phyloP scores from a whole-genome alignment of 192 early-diverging fungal species.

The Lobosporangium transversale region DNA sequence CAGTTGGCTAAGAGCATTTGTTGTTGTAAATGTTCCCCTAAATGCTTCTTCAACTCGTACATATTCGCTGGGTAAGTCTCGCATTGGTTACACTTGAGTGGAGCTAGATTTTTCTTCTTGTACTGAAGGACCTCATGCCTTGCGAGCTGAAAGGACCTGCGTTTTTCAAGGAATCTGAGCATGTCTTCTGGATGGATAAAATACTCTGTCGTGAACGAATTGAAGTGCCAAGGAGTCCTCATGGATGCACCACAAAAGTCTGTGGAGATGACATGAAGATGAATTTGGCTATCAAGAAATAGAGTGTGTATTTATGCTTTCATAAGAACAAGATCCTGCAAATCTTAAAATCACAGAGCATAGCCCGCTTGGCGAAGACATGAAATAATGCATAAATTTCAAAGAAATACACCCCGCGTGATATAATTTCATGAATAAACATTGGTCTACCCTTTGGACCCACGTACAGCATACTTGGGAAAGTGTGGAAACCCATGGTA shows the following conservation, averaged over 20 bases:
- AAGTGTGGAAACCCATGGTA: slow-evolving; percentile 68
- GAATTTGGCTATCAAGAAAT: slow-evolving; percentile 2
- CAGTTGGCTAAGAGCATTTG: too few species aligned
- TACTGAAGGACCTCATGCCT: background rate
- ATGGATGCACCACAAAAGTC: background rate
- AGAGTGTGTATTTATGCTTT: background rate
- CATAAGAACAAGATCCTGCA: too few species aligned
- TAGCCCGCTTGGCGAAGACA: too few species aligned
- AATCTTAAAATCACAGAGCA: too few species aligned
- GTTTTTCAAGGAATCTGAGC: background rate
- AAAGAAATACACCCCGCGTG: too few species aligned
- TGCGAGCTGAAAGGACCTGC: background rate
- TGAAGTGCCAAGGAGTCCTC: background rate
- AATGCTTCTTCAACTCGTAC: background rate
- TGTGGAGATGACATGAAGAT: slow-evolving; percentile 5
- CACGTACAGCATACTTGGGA: slow-evolving; percentile 65
- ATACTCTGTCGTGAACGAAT: background rate
- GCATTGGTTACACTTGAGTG: slow-evolving; percentile 7
- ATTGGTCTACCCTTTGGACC: too few species aligned
- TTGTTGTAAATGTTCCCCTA: background rate
- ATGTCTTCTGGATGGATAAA: background rate
- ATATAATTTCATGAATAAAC: too few species aligned
- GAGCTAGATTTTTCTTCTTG: background rate
- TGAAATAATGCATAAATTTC: too few species aligned
- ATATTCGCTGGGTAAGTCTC: background rate